Evolutionary conservation across 768 basidiomycete species (phyloP), one percentile per base, ranked within the genome.

Genomic region (Mycena sanguinolenta): DNA sequence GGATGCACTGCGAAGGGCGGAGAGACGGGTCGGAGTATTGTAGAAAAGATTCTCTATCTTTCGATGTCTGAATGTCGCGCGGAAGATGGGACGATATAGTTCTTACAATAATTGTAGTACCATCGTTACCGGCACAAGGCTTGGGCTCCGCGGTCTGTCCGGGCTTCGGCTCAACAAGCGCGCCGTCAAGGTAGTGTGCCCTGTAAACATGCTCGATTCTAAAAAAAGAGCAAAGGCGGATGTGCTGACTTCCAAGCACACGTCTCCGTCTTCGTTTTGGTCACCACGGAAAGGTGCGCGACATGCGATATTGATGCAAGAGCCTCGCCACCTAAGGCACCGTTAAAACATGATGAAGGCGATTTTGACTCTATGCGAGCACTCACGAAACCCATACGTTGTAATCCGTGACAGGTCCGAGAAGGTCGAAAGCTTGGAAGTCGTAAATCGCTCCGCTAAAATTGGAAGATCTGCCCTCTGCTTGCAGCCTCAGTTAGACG

Each of bases 31-130:
- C 0, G 96, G 95, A 0, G 91, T 95, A 73, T 97, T 98, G 80
- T 95, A 97, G 77, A 99, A 99, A 32, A 99, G 84, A 77, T 98
- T 94, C 80, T 98, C 96, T 28, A 96, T 96, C 97, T 98, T 73
- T 2, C 44, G 7, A 30, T 23, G 39, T 55, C 38, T 64, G 10
- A 65, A 62, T 70, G 16, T 21, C 10, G 25, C 25, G 25, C n/a
- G 44, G 42, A 34, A 39, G 60, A 10, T 12, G 10, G n/a, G 65
- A 62, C 27, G 53, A 61, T 62, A 39, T 3, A 42, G 4, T 36
- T 80, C 88, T 60, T 75, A 95, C 97, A 2, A 87, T 92, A 53
- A 99, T 92, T 2, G 90, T 92, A 0, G 98, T 99, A 3, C 98
- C 98, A 65, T 98, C 94, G 75, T 97, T 98, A 7, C 96, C 96